Evolutionary conservation across 495 filamentous ascomycete species (phyloP), one percentile per base, ranked within the genome.

Genomic region (Thozetella sp.): DNA sequence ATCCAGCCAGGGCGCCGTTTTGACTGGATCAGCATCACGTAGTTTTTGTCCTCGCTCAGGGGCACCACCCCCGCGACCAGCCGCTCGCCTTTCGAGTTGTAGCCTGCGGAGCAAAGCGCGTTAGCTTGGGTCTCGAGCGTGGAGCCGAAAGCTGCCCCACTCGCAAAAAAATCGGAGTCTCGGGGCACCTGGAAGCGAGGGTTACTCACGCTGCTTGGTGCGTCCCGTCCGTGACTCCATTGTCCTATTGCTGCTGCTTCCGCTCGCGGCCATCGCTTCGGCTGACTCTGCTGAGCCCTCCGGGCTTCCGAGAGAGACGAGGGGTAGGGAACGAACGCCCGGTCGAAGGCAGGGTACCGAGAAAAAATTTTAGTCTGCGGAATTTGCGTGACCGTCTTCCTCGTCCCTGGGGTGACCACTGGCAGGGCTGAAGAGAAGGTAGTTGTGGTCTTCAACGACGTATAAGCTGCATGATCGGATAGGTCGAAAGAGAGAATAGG

Each of bases 51-150:
- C 62, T 67, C 72, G n/a, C 76, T 80, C 27, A 84, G 68, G 55
- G 96, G 93, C 26, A 99, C 96, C 37, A 98, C 88, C 59, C 95
- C 95, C 46, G 95, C 93, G 59, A 99, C 96, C 52, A 99, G 88
- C 57, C 95, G 88, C 78, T 97, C 93, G 76, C 96, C 96, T 70
- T 91, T 88, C 48, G 90, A 69, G 69, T 91, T 92, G 75, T 97
- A 99, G 63, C 95, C 96, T 97, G 69, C 64, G 71, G 55, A 66
- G 59, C 46, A 46, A 65, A 69, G 58, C 58, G 51, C 58, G 75
- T 80, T 72, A 81, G 77, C 72, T 45, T 46, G 55, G 56, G 50
- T 50, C 56, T 26, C 53, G 48, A 25, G 48, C 37, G 40, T 27
- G 53, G 53, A 61, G 46, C 20, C 24, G 27, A 34, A 23, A 52